Evolutionary conservation across 2,329 filamentous ascomycete genomes (phyloP), one percentile per base, ranked within the genome.

Genomic region (Herpotrichia juniperi): DNA sequence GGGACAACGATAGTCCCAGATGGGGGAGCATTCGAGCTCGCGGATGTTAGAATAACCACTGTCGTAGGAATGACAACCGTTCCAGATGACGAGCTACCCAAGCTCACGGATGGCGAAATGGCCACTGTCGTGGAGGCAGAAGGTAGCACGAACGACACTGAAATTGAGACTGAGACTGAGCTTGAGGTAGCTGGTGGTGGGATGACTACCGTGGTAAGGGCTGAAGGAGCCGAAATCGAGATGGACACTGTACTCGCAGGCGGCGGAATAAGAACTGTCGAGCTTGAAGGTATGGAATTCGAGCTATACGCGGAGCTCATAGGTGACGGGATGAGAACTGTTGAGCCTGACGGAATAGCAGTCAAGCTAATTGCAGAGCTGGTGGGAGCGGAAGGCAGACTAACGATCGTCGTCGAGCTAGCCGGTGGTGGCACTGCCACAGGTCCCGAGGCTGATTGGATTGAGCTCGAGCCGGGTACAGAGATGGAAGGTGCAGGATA

Each of bases 91-190:
- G n/a, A 31, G 42, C 31, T 40, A 40, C 44, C 21, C 34, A 17
- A 37, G 34, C 34, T 37, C 14, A 21, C n/a, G 16, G 16, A 43
- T 14, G 48, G 31, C 4, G 55, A 46, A 26, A 53, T 16, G 37
- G 47, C 48, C 3, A 51, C 49, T 3, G 51, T 43, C 16, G 34
- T 21, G 6, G 43, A 46, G 9, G 46, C n/a, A 6, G 54, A 52
- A 25, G 25, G 31, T 4, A 35, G 7, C 35, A 24, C 7, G 17
- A 21, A 4, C 10, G 28, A 34, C 19, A 25, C 10, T 16, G 32
- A 42, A 16, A 21, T 3, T 16, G 28, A 34, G 31, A 25, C 10
- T 16, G 32, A 42, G 26, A 31, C 16, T 12, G 46, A 34, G 19
- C 19, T 28, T 8, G 46, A 49, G 31, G 11, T 50, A 3, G 42